Conservation (phyloP, 345 rosid genomes). For the Eucalyptus polybractea region DNA sequence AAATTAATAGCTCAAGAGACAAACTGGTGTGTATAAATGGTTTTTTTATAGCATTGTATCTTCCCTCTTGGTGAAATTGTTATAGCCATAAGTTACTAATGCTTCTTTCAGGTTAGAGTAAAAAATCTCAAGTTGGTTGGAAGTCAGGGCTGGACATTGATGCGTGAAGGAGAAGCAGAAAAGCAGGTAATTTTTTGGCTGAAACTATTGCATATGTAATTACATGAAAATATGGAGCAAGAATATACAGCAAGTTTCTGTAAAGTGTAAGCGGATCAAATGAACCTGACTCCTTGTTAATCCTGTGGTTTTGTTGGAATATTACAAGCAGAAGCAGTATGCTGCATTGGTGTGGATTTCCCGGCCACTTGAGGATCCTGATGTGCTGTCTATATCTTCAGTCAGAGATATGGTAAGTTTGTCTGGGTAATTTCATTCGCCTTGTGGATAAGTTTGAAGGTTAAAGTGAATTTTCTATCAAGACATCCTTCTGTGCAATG, state of each 20-base stretch:
- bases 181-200: conserved; percentile 46
- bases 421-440: background rate
- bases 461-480: background rate
- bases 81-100: background rate
- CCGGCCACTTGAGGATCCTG: conserved; percentile 70
- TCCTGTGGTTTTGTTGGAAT: background rate
- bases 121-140: conserved; percentile 58
- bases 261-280: background rate
- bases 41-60: background rate
- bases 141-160: conserved; percentile 66
- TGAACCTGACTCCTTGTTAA: background rate
- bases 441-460: background rate
- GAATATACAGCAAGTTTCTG: background rate
- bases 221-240: background rate
- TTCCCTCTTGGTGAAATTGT: background rate
- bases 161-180: conserved; percentile 99
- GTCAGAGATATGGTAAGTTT: conserved; percentile 52
- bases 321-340: conserved; percentile 70
- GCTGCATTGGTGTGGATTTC: conserved; percentile 93
- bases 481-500: background rate
- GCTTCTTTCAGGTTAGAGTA: conserved; percentile 49
- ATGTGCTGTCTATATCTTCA: conserved; percentile 36
- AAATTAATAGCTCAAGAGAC: conserved; percentile 46
- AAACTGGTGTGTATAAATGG: conserved; percentile 42
- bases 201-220: background rate